A percentile compares a stretch with the other conserved stretches of the same genome.
These are phyloP conservation scores for Chlamydomonas sp. DNA, from an alignment of 139 green algal species.

Conservation along the genomic window DNA sequence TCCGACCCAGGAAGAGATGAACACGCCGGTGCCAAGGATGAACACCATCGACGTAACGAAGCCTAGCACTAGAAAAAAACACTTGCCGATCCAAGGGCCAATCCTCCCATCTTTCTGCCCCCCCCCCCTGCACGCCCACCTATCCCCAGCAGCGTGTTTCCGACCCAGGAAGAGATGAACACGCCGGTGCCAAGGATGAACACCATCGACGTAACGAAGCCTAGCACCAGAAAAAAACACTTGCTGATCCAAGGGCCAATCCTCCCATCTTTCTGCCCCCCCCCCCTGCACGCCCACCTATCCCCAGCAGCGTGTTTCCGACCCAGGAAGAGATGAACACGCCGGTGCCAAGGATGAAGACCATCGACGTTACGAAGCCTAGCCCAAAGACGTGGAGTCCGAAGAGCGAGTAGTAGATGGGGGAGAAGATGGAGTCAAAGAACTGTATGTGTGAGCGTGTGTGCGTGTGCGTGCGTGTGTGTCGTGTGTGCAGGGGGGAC, in stretches of 20 bases:
- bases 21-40: too few relatives aligned
- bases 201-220: constrained; percentile 74
- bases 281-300: neutral
- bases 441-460: too few relatives aligned
- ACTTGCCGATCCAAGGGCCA: too few relatives aligned
- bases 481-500: neutral
- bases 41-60: too few relatives aligned
- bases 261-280: neutral
- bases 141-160: constrained; percentile 61
- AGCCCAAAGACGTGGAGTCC: constrained; percentile 87
- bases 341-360: constrained; percentile 73
- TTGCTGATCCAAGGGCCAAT: neutral
- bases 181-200: constrained; percentile 76
- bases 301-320: constrained; percentile 43
- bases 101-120: too few relatives aligned
- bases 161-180: constrained; percentile 81
- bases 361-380: constrained; percentile 80
- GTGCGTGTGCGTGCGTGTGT: too few relatives aligned
- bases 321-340: constrained; percentile 81
- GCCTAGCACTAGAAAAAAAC: too few relatives aligned
- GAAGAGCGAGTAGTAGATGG: constrained; percentile 45
- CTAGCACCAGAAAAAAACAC: constrained; percentile 38
- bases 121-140: too few relatives aligned
- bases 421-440: constrained; percentile 89
- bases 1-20: constrained; percentile 79